These are phyloP conservation scores for Pelomyxa schiedti DNA, from an alignment of 78 protist genomes.

Conservation along the genomic window DNA sequence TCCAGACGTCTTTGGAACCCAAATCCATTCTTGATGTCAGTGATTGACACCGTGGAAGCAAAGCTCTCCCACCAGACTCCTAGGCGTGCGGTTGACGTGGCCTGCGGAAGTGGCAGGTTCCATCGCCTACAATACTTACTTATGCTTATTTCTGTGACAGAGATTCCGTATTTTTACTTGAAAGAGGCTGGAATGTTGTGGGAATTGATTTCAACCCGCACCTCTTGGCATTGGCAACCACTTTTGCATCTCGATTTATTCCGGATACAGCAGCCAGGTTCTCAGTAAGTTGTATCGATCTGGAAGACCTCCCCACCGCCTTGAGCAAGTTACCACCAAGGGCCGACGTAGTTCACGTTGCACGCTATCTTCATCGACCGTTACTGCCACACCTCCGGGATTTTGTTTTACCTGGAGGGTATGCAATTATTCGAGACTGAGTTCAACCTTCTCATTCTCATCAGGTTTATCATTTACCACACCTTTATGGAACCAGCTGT, in stretches of 20 bases:
- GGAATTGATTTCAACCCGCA: neutral
- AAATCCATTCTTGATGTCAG: neutral
- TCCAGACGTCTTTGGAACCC: neutral
- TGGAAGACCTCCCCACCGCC: neutral
- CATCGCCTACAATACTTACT: too few species aligned
- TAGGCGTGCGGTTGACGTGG: slow-evolving; percentile 28
- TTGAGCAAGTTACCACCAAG: neutral
- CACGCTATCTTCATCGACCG: slow-evolving; percentile 39
- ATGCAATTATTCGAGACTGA: too few species aligned
- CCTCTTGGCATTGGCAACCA: neutral
- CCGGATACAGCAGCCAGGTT: too few species aligned
- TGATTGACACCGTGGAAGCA: neutral
- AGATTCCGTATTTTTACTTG: neutral
- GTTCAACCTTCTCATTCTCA: too few species aligned
- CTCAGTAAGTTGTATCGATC: too few species aligned
- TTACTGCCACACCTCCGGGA: slow-evolving; percentile 9
- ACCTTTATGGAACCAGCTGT: slow-evolving; percentile 38
- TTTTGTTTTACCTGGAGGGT: slow-evolving; percentile 25
- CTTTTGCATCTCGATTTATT: neutral
- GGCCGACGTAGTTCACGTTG: slow-evolving; percentile 31
- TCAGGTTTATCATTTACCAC: slow-evolving; percentile 18
- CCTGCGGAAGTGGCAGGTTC: slow-evolving; percentile 51
- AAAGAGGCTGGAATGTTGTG: neutral
- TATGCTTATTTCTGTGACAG: too few species aligned
- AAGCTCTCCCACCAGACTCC: neutral